Percentiles rank a stretch among this genome's conserved stretches.
Evolutionary conservation across 805 yeast genomes (phyloP).

Genomic region (Nadsonia fulvescens): DNA sequence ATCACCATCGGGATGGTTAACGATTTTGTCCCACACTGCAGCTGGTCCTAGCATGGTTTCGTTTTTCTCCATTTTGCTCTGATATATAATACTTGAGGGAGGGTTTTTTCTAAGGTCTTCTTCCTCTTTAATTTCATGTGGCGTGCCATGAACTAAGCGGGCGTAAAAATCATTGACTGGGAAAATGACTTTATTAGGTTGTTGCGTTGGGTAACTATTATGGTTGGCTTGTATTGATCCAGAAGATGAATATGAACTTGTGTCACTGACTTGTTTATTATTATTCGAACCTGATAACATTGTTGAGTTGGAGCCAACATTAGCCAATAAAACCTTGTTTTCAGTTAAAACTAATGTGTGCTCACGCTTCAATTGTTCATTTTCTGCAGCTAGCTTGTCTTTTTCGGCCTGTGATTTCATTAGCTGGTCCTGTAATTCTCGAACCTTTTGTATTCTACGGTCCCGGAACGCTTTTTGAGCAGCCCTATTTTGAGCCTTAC

Average conservation of each 20-base stretch:
- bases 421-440: constrained; percentile 46
- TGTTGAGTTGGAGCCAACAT: constrained; percentile 7
- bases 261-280: constrained; percentile 1
- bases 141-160: constrained; percentile 7
- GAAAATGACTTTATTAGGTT: constrained; percentile 7
- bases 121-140: constrained; percentile 2
- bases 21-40: constrained; percentile 71
- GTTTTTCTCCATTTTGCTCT: constrained; percentile 18
- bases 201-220: constrained; percentile 2
- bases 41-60: constrained; percentile 45
- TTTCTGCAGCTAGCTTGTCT: constrained; percentile 26
- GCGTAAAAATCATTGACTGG: constrained; percentile 10
- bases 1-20: constrained; percentile 22
- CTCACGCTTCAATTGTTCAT: constrained; percentile 33
- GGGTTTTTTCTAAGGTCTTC: constrained; percentile 3
- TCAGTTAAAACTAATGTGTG: constrained; percentile 43
- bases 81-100: constrained; percentile 9
- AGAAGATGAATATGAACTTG: no score
- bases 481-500: constrained; percentile 68
- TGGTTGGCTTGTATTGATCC: constrained; percentile 1
- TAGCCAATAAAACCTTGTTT: constrained; percentile 34
- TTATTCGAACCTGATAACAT: constrained; percentile 3
- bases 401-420: constrained; percentile 38
- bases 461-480: constrained; percentile 81
- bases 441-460: constrained; percentile 54